These are phyloP conservation scores for Colletotrichum kahawae DNA, from an alignment of 2,329 filamentous ascomycete genomes.

Conservation along the genomic window DNA sequence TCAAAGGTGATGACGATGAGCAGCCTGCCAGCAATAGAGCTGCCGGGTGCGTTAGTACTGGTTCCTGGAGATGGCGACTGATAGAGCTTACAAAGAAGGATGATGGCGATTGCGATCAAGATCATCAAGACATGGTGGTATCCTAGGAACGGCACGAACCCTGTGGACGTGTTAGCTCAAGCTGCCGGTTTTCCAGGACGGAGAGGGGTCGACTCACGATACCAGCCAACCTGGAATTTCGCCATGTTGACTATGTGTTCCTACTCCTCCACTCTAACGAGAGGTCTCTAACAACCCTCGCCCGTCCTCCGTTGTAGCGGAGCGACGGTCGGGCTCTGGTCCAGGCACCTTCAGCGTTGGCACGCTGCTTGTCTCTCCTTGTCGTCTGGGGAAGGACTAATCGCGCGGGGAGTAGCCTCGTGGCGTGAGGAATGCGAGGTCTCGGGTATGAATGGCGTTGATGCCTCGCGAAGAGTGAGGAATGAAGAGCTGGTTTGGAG, in stretches of 20 bases:
- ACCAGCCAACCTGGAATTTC: constrained; percentile 54
- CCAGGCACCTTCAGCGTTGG: constrained; percentile 19
- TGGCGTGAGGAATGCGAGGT: not conserved
- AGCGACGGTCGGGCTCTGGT: constrained; percentile 24
- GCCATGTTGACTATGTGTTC: constrained; percentile 28
- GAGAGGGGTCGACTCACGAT: constrained; percentile 42
- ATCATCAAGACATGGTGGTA: constrained; percentile 96
- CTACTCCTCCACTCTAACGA: constrained; percentile 15
- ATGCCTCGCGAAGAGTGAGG: not conserved
- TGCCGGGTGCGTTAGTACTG: constrained; percentile 41
- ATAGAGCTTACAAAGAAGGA: constrained; percentile 81
- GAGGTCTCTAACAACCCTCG: constrained; percentile 13
- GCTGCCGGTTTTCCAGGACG: not conserved
- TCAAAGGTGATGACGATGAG: constrained; percentile 93
- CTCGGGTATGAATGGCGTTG: not conserved
- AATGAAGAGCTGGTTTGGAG: not conserved
- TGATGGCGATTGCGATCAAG: constrained; percentile 89
- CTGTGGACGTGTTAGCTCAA: constrained; percentile 37
- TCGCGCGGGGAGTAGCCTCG: not conserved
- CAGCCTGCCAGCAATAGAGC: constrained; percentile 93
- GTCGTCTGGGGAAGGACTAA: not conserved
- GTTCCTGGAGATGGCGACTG: not conserved
- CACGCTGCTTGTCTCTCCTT: constrained; percentile 19
- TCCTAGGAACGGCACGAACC: constrained; percentile 71
- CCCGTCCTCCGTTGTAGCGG: constrained; percentile 24